phyloP scores from a whole-genome alignment of 2,329 filamentous ascomycete species.

The Hymenoscyphus albidus region DNA sequence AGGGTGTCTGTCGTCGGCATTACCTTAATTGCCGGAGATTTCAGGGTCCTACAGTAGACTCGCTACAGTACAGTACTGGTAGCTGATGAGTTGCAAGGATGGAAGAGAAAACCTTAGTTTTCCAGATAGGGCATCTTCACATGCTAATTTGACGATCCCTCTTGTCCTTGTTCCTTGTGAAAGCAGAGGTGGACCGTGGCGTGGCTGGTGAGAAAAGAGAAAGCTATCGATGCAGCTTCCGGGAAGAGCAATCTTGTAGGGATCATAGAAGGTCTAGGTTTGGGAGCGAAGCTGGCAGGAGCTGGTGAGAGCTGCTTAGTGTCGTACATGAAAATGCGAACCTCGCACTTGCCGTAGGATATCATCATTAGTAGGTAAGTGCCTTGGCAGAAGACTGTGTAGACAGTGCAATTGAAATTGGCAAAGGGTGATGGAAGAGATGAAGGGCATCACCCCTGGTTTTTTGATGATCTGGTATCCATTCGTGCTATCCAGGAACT shows the following conservation, averaged over 20 bases:
- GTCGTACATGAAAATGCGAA: not conserved
- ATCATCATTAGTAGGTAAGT: not conserved
- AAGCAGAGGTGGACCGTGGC: not conserved
- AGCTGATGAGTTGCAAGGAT: too few species aligned
- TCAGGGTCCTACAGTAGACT: too few species aligned
- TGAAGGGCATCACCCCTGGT: not conserved
- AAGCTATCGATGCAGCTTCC: constrained; percentile 2
- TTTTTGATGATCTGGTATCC: not conserved
- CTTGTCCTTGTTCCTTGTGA: not conserved
- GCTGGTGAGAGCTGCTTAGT: not conserved
- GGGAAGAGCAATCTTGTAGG: not conserved
- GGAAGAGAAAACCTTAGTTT: too few species aligned
- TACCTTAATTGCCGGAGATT: too few species aligned
- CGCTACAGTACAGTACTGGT: too few species aligned
- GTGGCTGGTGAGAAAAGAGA: constrained; percentile 4
- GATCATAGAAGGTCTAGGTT: not conserved
- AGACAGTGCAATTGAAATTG: too few species aligned
- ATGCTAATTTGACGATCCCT: not conserved
- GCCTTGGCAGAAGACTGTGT: too few species aligned
- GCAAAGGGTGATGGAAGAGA: not conserved
- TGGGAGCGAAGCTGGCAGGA: not conserved
- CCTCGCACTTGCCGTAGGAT: not conserved
- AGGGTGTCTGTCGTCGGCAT: too few species aligned
- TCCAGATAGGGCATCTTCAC: not conserved
- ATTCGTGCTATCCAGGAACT: too few species aligned